Conservation (phyloP, 495 filamentous ascomycete genomes). For the Terfezia boudieri region DNA sequence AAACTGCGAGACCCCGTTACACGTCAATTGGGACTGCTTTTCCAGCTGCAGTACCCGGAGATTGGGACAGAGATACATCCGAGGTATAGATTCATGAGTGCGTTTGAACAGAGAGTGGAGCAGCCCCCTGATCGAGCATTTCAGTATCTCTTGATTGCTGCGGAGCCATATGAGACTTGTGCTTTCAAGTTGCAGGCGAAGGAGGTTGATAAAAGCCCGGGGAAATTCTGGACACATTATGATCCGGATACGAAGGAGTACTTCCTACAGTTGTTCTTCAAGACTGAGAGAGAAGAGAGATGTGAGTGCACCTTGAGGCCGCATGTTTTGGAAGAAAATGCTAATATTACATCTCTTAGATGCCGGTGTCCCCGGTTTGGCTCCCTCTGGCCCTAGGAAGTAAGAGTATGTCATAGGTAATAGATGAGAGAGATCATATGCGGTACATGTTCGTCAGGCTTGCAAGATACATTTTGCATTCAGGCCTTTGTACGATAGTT, state of each 20-base stretch:
- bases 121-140: slow-evolving; percentile 81
- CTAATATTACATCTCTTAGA: slow-evolving; percentile 16
- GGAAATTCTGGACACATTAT: slow-evolving; percentile 80
- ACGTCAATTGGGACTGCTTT: slow-evolving; percentile 66
- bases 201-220: slow-evolving; percentile 72
- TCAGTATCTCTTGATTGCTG: slow-evolving; percentile 87
- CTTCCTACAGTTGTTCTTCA: slow-evolving; percentile 97
- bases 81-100: slow-evolving; percentile 87
- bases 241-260: slow-evolving; percentile 89
- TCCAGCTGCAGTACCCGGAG: slow-evolving; percentile 91
- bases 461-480: too few relatives aligned
- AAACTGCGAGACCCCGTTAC: slow-evolving; percentile 83
- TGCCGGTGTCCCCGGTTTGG: slow-evolving; percentile 76
- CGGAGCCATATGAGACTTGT: slow-evolving; percentile 95
- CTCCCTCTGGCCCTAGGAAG: slow-evolving; percentile 24
- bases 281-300: slow-evolving; percentile 92
- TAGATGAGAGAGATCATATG: too few relatives aligned
- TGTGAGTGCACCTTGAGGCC: slow-evolving; percentile 18
- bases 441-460: too few relatives aligned
- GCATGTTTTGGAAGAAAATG: background rate
- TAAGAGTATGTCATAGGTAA: background rate
- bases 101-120: slow-evolving; percentile 88
- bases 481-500: too few relatives aligned
- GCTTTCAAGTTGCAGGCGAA: slow-evolving; percentile 79
- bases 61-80: slow-evolving; percentile 54